Base-by-base conservation (phyloP, 2,329 filamentous ascomycete genomes). In the Chaetomiaceae sp. region DNA sequence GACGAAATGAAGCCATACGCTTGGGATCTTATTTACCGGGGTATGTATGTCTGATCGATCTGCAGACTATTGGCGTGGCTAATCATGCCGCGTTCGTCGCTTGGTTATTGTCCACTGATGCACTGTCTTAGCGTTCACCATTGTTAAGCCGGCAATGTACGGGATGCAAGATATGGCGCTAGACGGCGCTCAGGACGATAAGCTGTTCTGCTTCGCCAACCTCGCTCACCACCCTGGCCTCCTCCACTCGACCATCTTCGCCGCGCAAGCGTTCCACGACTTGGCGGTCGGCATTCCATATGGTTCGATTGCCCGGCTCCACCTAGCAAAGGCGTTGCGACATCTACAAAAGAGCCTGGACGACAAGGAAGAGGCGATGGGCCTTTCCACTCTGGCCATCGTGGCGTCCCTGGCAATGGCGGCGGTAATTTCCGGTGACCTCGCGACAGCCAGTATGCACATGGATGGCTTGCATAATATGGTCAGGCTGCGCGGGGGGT, bases 181-280 rank as follows among this genome's bases (percentile, higher is more conserved):
- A 3, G 18, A n/a, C 3, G 4, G 1, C 3, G 10, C 32, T 2
- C 20, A 18, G 1, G 42, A 49, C 9, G 46, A 50, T 21, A 30
- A 51, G 2, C 29, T 64, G 13, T 62, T 62, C 38, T 64, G 62
- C 37, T 55, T 64, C 25, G 41, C 44, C 11, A 55, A 58, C 33
- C 45, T 66, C 11, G 32, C 60, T 0, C 36, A 53, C 0, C 34
- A 60, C 18, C 62, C 61, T 1, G 63, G 58, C 5, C 54, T 65
- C 46, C 34, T 64, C 5, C 63, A 64, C 34, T 59, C 64, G 0
- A 53, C 63, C 3, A 18, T 65, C 2, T 65, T 62, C 33, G 57
- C 59, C 1, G 54, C 60, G 6, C 64, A 65, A 23, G 56, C 61
- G 3, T 64, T 63, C 21, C 51, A 55, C 8, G 64, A 64, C n/a